Percentiles rank a stretch among this genome's conserved stretches.
Conservation (phyloP, 306 rosid genomes). For the Styphnolobium japonicum region DNA sequence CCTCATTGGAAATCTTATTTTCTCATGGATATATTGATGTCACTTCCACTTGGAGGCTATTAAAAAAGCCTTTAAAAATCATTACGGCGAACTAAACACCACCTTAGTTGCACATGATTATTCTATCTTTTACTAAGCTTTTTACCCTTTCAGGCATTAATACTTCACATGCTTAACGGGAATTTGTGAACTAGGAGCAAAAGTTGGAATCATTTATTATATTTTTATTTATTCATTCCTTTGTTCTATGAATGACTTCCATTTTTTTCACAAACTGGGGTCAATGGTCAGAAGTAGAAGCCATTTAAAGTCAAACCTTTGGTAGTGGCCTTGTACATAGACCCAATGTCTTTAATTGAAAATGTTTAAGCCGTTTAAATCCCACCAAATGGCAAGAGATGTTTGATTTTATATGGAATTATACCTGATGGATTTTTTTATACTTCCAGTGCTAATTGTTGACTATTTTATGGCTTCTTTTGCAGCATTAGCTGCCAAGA, state of each 20-base stretch:
- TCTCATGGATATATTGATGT: no score
- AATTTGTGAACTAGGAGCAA: not conserved
- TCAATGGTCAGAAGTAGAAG: not conserved
- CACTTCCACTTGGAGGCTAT: no score
- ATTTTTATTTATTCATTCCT: not conserved
- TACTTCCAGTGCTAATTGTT: not conserved
- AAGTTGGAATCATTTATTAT: not conserved
- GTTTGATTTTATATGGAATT: not conserved
- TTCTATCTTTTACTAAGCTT: no score
- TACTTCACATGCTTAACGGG: not conserved
- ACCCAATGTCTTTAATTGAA: not conserved
- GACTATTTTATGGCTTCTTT: constrained; percentile 8
- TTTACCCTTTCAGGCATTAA: no score
- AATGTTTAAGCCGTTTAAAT: not conserved
- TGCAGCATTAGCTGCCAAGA: constrained; percentile 87
- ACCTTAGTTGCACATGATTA: no score
- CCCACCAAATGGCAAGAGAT: not conserved
- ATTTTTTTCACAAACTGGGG: constrained; percentile 7
- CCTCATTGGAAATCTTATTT: no score
- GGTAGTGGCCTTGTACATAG: not conserved
- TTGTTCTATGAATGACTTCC: not conserved
- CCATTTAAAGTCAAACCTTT: not conserved
- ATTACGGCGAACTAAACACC: no score
- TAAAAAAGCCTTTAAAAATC: no score
- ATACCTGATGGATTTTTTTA: not conserved